Base-by-base conservation (phyloP, 139 green algal species). In the Eudorina sp. region DNA sequence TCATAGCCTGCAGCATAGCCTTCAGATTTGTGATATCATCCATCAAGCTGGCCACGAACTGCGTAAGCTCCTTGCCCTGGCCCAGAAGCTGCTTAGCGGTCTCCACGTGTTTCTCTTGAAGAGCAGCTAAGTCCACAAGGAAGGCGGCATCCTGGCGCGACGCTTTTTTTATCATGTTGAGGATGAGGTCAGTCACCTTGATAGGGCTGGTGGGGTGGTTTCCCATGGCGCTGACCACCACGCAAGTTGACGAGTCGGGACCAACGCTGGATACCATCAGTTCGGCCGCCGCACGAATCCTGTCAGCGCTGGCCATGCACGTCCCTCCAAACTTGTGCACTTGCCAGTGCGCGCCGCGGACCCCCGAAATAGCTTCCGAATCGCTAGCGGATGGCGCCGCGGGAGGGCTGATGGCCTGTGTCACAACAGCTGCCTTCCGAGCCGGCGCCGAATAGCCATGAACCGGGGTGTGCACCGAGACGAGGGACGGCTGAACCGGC, bases 321-420 rank as follows among this genome's bases (percentile, higher is more conserved):
- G 98, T 99, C 43, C 98, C 97, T 43, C 98, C 98, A 82, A 99
- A 99, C 91, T 99, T 99, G 92, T 99, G 97, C 27, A 96, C 90
- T 76, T 95, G 74, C 95, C 95, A 97, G 27, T 95, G 88, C 19
- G 53, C 21, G 4, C 77, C 53, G 23, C 77, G 53, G 6, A 83
- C 75, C n/a, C 48, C 75, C 7, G 73, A 53, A n/a, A 43, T 7
- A 7, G 45, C 73, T 55, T 81, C 73, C 1, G 9, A 19, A 7
- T 41, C 43, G 73, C 23, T 64, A 7, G 73, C 5, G 45, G 73
- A 6, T n/a, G 43, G 5, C 13, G 73, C 19, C 43, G 73, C 45
- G 13, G 73, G 13, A 14, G 73, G 29, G 43, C 73, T 81, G 8
- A 46, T 62, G 5, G 73, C 73, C 8, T 81, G 73, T 0, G 46